Evolutionary conservation across 192 early-diverging fungal species (phyloP).

Genomic region (Podila verticillata): DNA sequence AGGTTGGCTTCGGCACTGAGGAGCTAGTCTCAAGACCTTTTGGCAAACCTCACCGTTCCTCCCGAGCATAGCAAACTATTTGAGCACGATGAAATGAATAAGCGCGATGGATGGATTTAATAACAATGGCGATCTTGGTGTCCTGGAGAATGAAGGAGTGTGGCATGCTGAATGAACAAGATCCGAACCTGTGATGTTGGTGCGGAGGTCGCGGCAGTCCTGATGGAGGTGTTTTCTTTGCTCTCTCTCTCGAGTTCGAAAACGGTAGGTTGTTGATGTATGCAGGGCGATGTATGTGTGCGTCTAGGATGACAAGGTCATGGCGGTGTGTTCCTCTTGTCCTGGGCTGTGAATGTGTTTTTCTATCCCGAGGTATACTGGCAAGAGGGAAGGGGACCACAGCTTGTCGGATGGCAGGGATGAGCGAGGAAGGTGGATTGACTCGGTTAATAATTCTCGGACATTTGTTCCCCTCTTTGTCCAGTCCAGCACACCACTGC

Average conservation of each 20-base stretch:
- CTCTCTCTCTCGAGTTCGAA: background rate
- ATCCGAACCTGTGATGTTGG: background rate
- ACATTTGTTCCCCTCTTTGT: no score
- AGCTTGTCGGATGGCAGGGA: no score
- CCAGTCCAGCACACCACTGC: no score
- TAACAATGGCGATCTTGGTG: background rate
- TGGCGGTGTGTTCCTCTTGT: no score
- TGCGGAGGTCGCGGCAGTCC: constrained; percentile 1
- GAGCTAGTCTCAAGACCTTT: constrained; percentile 21
- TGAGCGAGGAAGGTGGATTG: no score
- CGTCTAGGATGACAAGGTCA: background rate
- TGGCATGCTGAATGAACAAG: background rate
- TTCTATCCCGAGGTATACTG: no score
- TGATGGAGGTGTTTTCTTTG: background rate
- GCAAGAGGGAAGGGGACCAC: no score
- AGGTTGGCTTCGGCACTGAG: constrained; percentile 3
- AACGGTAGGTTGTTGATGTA: background rate
- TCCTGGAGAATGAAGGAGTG: no score
- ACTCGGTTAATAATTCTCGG: no score
- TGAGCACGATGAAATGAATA: background rate
- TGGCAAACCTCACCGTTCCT: constrained; percentile 45
- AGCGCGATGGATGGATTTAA: background rate
- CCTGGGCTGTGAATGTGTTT: no score
- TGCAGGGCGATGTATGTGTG: background rate
- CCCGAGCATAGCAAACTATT: constrained; percentile 32